Conservation (phyloP, 2,329 filamentous ascomycete species). For the Pseudomassariella vexata region DNA sequence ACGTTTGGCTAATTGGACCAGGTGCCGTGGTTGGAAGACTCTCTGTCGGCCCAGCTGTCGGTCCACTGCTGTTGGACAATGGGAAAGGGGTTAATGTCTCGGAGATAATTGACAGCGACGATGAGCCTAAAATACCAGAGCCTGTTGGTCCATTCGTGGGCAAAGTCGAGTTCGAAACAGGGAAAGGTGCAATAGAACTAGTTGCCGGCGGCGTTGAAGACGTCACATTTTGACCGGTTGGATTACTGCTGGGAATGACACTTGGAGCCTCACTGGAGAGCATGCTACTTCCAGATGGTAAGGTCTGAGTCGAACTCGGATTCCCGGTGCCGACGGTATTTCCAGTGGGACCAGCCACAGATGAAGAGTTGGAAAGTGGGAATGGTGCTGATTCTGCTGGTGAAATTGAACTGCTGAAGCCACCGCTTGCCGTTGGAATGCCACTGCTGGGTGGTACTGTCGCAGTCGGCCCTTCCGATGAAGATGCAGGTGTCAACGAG, state of each 20-base stretch:
- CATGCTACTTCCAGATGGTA: not conserved
- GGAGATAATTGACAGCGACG: not conserved
- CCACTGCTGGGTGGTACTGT: not conserved
- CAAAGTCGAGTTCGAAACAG: conserved; percentile 11
- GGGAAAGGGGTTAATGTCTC: conserved; percentile 1
- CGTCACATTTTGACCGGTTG: too few relatives aligned
- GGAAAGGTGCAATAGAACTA: conserved; percentile 11
- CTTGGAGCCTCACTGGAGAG: too few relatives aligned
- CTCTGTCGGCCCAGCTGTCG: conserved; percentile 7
- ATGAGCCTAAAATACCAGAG: not conserved
- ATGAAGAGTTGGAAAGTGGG: too few relatives aligned
- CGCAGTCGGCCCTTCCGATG: too few relatives aligned
- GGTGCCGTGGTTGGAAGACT: conserved; percentile 11
- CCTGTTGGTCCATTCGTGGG: conserved; percentile 9
- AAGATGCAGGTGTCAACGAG: not conserved
- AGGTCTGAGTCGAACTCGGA: too few relatives aligned
- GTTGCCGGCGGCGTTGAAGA: too few relatives aligned
- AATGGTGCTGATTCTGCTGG: conserved; percentile 6
- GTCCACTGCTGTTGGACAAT: conserved; percentile 5
- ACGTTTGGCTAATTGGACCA: conserved; percentile 7
- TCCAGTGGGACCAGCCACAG: too few relatives aligned
- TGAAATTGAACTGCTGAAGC: conserved; percentile 7
- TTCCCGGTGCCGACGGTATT: too few relatives aligned
- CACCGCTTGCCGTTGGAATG: not conserved
- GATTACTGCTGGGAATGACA: too few relatives aligned